Base-by-base conservation (phyloP, 768 basidiomycete species). In the Mrakia blollopis region DNA sequence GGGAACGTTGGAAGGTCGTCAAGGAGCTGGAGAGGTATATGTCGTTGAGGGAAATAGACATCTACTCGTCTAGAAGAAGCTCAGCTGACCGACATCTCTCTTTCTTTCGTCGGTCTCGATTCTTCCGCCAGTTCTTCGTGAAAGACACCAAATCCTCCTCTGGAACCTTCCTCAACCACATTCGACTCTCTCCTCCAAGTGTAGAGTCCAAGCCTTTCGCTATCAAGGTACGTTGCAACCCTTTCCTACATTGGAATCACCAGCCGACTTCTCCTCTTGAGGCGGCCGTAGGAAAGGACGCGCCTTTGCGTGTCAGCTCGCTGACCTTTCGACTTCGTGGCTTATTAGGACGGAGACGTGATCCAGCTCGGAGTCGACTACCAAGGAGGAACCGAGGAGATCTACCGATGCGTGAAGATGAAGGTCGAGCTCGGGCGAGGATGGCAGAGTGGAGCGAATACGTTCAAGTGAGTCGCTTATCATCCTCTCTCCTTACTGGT, bases 381-480 rank as follows among this genome's bases (percentile, higher is more conserved):
- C 84, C 69, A 74, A 52, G 96, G 96, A 9, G 96, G 96, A 0
- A 89, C 92, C 10, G 94, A 98, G 85, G 95, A 98, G 83, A 94
- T 96, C 72, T 98, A 96, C 84, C 91, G 97, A 85, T 93, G 92
- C 77, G 93, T 98, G 77, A 98, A 96, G 88, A 97, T 99, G 82
- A 88, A 92, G 79, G 86, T 98, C 71, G 96, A 99, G 84, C 83
- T 98, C 25, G 89, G 89, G 13, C 85, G 95, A 78, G 94, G 94
- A 83, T 98, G 94, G 96, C 94, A 97, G 83, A 86, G 89, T 2
- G 88, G 86, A 0, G 89, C 90, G 0, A 98, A 98, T 85, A 91
- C 90, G 60, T 99, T 97, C 92, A 99, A 98, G 89, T 89, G 80
- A 80, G 87, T 85, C 13, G 2, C 7, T 37, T 67, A 2, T 16